These are phyloP conservation scores for Salvia miltiorrhiza DNA, from an alignment of 257 asterid species.

Conservation along the genomic window DNA sequence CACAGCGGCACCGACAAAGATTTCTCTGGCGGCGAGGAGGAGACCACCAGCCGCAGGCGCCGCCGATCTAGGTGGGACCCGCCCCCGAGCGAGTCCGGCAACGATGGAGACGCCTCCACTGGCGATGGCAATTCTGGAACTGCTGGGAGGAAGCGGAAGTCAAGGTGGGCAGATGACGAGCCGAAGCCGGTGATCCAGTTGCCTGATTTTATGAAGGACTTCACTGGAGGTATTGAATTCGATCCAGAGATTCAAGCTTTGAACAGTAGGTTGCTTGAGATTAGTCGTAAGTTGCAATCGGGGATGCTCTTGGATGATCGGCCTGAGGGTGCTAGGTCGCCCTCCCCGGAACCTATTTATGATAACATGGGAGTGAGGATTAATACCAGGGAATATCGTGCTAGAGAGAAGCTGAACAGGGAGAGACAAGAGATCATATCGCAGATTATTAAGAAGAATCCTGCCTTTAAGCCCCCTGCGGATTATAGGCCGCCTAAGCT, in stretches of 20 bases:
- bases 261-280: conserved; percentile 78
- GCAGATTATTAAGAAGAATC: conserved; percentile 82
- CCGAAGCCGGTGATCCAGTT: conserved; percentile 73
- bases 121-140: conserved; percentile 42
- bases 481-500: conserved; percentile 98
- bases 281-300: conserved; percentile 82
- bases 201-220: conserved; percentile 85
- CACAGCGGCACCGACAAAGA: conserved; percentile 79
- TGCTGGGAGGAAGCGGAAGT: conserved; percentile 79
- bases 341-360: conserved; percentile 93
- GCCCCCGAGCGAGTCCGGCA: conserved; percentile 54
- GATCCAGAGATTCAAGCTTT: conserved; percentile 89
- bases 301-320: conserved; percentile 84
- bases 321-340: conserved; percentile 93
- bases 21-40: conserved; percentile 89
- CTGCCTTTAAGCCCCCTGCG: conserved; percentile 93
- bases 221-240: conserved; percentile 79
- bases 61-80: conserved; percentile 92
- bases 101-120: conserved; percentile 37
- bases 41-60: conserved; percentile 63
- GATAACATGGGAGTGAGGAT: conserved; percentile 88
- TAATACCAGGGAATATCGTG: conserved; percentile 92
- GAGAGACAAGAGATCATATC: conserved; percentile 92
- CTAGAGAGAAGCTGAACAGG: conserved; percentile 77
- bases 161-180: conserved; percentile 95